Base-by-base conservation (phyloP, 768 basidiomycete species). In the Suillus cothurnatus region DNA sequence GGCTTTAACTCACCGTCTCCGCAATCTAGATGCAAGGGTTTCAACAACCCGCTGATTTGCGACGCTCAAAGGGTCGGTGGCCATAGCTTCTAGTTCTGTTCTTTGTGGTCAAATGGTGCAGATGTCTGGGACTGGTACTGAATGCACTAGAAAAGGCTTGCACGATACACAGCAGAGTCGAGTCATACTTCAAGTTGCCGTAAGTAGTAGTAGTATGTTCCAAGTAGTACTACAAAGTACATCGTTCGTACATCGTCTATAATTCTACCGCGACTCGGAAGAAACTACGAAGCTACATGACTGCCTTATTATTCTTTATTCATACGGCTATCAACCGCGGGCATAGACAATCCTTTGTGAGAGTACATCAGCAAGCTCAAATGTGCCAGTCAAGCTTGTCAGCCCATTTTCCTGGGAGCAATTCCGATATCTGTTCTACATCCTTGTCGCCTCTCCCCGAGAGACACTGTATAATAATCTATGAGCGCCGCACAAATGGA, bases 381-480 rank as follows among this genome's bases (percentile, higher is more conserved):
- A 96, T 81, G 71, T 96, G 94, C 97, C 97, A 99, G 82, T 96
- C 92, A 41, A 99, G 84, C 70, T 79, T 88, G 72, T 97, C 91
- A 14, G 92, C 95, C 97, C 96, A 98, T 78, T 97, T 93, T 63
- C 85, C 85, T 14, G 97, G 97, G 63, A 99, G 82, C 47, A 98
- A 81, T 71, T 96, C 81, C n/a, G 92, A 95, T 64, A 99, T 95
- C 73, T 99, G 92, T 69, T 97, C 92, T 4, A 99, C 97, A 73
- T 99, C 97, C 78, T 99, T 99, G 78, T 99, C 95, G 21, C 97
- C 97, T 67, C 97, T 88, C 59, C 97, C 97, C 62, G 94, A 96
- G 61, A 98, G 81, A 72, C 95, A 97, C 93, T 96, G 49, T 26
- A 39, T 41, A 41, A 28, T 21, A n/a, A 11, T 41, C 11, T 26